These are phyloP conservation scores for Noccaea caerulescens DNA, from an alignment of 345 rosid species.

Conservation along the genomic window DNA sequence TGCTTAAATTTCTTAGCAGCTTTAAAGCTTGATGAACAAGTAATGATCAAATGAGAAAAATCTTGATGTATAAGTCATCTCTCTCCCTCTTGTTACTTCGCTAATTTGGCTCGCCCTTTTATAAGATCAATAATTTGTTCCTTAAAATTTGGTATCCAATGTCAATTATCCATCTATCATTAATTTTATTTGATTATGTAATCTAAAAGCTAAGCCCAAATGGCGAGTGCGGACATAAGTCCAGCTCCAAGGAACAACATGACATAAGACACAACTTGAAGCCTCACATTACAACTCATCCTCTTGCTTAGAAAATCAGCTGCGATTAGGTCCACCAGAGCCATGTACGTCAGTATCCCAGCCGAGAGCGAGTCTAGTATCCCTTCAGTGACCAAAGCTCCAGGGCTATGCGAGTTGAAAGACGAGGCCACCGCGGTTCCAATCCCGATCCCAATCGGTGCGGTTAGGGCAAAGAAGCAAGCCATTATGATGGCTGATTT, in stretches of 20 bases:
- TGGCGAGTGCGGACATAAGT: constrained; percentile 81
- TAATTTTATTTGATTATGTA: not conserved
- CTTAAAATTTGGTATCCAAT: too few species aligned
- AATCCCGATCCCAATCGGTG: constrained; percentile 68
- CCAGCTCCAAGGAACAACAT: constrained; percentile 95
- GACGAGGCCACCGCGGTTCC: constrained; percentile 69
- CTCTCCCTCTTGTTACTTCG: not conserved
- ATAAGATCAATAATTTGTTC: not conserved
- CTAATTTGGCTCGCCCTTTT: constrained; percentile 1
- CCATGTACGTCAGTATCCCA: constrained; percentile 91
- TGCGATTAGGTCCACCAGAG: constrained; percentile 91
- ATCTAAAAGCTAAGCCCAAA: constrained; percentile 64
- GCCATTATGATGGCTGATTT: constrained; percentile 68
- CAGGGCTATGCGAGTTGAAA: constrained; percentile 64
- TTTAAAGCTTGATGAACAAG: not conserved
- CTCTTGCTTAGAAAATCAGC: constrained; percentile 88
- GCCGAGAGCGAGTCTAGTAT: constrained; percentile 82
- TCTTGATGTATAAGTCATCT: constrained; percentile 9
- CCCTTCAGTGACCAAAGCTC: constrained; percentile 70
- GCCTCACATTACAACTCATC: constrained; percentile 90
- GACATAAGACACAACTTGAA: constrained; percentile 69
- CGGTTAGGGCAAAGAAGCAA: constrained; percentile 78
- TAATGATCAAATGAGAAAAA: not conserved
- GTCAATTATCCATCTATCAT: too few species aligned
- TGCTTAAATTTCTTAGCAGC: constrained; percentile 28